Evolutionary conservation across 371 early-diverging fungal species (phyloP).

Genomic region (Apophysomyces ossiformis): DNA sequence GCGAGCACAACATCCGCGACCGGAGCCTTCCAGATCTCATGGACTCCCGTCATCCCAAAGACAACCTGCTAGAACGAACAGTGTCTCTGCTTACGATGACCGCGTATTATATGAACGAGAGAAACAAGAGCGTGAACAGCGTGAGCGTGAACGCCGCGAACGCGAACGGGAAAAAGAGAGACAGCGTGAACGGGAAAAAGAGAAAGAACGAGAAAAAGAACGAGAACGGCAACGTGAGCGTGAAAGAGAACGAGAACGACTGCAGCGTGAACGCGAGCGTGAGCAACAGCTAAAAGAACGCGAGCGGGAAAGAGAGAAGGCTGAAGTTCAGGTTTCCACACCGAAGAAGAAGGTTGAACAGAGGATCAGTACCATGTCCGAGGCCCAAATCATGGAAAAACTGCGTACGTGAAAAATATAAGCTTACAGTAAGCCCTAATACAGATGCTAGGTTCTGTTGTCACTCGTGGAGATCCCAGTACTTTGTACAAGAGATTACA

Average conservation of each 20-base stretch:
- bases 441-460: slow-evolving; percentile 56
- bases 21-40: slow-evolving; percentile 40
- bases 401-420: slow-evolving; percentile 49
- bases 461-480: slow-evolving; percentile 87
- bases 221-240: slow-evolving; percentile 26
- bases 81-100: slow-evolving; percentile 37
- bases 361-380: slow-evolving; percentile 86
- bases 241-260: slow-evolving; percentile 26
- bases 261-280: slow-evolving; percentile 13
- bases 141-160: slow-evolving; percentile 15
- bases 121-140: slow-evolving; percentile 34
- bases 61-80: slow-evolving; percentile 30
- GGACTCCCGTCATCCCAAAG: slow-evolving; percentile 19
- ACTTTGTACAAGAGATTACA: slow-evolving; percentile 83
- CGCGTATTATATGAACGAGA: slow-evolving; percentile 30
- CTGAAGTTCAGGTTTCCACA: slow-evolving; percentile 33
- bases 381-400: slow-evolving; percentile 92
- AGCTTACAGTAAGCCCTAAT: background rate
- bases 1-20: slow-evolving; percentile 28
- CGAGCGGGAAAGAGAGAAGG: slow-evolving; percentile 39
- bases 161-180: slow-evolving; percentile 32
- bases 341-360: slow-evolving; percentile 65
- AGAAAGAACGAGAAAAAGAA: slow-evolving; percentile 22
- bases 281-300: slow-evolving; percentile 21
- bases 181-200: slow-evolving; percentile 31